Evolutionary conservation across 805 yeast species (phyloP).

Genomic region (Hanseniaspora lachancei): DNA sequence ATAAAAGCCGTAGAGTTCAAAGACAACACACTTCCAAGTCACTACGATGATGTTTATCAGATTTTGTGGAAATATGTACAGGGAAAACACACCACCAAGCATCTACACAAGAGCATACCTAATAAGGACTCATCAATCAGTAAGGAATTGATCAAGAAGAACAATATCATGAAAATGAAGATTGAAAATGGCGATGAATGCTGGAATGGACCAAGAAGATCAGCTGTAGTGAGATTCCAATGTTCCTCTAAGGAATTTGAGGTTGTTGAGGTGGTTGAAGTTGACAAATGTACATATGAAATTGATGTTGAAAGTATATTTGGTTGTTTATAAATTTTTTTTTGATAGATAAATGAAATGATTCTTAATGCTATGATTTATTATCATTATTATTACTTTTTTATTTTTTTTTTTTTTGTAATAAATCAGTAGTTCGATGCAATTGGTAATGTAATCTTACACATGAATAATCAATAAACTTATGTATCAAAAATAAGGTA

Average conservation of each 20-base stretch:
- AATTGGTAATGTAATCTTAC: too few relatives aligned
- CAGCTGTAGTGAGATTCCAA: constrained; percentile 45
- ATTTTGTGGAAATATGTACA: constrained; percentile 5
- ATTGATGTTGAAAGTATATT: constrained; percentile 35
- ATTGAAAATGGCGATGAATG: constrained; percentile 63
- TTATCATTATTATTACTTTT: too few relatives aligned
- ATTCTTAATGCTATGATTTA: too few relatives aligned
- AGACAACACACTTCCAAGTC: not conserved
- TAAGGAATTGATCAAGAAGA: constrained; percentile 20
- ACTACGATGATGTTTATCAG: not conserved
- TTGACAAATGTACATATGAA: constrained; percentile 72
- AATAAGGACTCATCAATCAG: constrained; percentile 16
- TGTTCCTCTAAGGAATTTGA: constrained; percentile 54
- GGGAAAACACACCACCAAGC: not conserved
- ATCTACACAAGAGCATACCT: constrained; percentile 4
- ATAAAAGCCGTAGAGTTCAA: not conserved
- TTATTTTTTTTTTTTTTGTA: too few relatives aligned
- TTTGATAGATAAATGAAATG: not conserved
- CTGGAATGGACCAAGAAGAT: constrained; percentile 88
- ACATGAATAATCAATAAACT: too few relatives aligned
- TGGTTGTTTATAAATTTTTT: constrained; percentile 25
- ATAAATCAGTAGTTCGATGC: too few relatives aligned
- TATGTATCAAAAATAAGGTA: too few relatives aligned
- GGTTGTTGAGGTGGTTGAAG: constrained; percentile 55
- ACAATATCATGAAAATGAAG: constrained; percentile 26